Conservation (phyloP, 78 protist genomes). For the Polysphondylium violaceum region DNA sequence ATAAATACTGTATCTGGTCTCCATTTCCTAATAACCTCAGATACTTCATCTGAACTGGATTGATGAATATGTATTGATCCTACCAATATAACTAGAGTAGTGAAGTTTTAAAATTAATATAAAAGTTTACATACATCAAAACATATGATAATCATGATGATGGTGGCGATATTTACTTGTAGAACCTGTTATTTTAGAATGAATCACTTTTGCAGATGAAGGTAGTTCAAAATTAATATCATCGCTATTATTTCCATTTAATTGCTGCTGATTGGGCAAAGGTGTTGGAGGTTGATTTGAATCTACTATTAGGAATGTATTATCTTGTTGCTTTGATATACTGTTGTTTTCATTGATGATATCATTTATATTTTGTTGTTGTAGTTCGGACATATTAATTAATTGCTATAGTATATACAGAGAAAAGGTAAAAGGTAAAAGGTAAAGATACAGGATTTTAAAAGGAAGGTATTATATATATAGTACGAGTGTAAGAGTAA, state of each 20-base stretch:
- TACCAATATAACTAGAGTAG: slow-evolving; percentile 69
- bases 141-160: not conserved
- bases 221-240: slow-evolving; percentile 59
- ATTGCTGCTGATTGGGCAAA: not conserved
- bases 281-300: not conserved
- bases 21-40: slow-evolving; percentile 56
- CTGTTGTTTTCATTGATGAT: no score
- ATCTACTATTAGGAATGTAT: not conserved
- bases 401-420: no score
- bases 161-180: slow-evolving; percentile 29
- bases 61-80: slow-evolving; percentile 79
- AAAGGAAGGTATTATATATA: no score
- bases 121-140: not conserved
- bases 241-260: not conserved
- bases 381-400: no score
- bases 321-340: no score
- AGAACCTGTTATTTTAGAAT: slow-evolving; percentile 54
- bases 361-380: no score
- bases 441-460: no score
- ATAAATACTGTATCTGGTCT: slow-evolving; percentile 72
- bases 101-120: not conserved
- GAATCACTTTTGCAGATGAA: slow-evolving; percentile 54
- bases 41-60: slow-evolving; percentile 66
- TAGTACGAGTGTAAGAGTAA: no score
- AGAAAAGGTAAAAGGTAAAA: no score